Percentiles rank a stretch among this genome's conserved stretches.
Evolutionary conservation across 768 basidiomycete genomes (phyloP).

Genomic region (Suillus fuscotomentosus): DNA sequence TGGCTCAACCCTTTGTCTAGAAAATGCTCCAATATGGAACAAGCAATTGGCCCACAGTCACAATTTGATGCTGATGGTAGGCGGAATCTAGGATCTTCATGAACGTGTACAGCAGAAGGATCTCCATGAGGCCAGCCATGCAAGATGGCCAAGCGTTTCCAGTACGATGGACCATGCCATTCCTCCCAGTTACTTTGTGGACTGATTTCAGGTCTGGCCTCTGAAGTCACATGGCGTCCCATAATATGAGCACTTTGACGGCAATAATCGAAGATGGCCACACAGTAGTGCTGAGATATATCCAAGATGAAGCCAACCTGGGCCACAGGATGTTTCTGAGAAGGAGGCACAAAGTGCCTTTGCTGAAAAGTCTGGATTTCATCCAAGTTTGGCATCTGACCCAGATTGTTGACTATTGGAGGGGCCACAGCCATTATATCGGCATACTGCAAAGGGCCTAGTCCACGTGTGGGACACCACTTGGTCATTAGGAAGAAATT

Average conservation of each 20-base stretch:
- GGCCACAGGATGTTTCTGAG: not conserved
- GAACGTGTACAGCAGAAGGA: too few relatives aligned
- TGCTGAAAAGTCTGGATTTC: not conserved
- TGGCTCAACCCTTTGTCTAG: too few relatives aligned
- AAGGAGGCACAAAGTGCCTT: not conserved
- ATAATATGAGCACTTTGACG: not conserved
- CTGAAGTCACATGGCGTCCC: too few relatives aligned
- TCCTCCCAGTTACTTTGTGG: too few relatives aligned
- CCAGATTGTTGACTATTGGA: not conserved
- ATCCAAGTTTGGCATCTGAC: not conserved
- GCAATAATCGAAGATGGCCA: not conserved
- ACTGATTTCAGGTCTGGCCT: too few relatives aligned
- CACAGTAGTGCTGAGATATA: not conserved
- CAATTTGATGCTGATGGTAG: too few relatives aligned
- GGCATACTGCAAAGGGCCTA: not conserved
- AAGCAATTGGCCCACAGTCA: too few relatives aligned
- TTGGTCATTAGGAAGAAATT: not conserved
- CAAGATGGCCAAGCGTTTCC: too few relatives aligned
- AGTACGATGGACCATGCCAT: too few relatives aligned
- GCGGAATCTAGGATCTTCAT: too few relatives aligned
- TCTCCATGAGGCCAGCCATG: too few relatives aligned
- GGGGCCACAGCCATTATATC: not conserved
- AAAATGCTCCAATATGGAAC: too few relatives aligned
- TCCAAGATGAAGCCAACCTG: not conserved
- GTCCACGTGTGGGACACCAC: not conserved